Evolutionary conservation across 805 yeast genomes (phyloP).

Genomic region (Kluyveromyces dobzhanskii): DNA sequence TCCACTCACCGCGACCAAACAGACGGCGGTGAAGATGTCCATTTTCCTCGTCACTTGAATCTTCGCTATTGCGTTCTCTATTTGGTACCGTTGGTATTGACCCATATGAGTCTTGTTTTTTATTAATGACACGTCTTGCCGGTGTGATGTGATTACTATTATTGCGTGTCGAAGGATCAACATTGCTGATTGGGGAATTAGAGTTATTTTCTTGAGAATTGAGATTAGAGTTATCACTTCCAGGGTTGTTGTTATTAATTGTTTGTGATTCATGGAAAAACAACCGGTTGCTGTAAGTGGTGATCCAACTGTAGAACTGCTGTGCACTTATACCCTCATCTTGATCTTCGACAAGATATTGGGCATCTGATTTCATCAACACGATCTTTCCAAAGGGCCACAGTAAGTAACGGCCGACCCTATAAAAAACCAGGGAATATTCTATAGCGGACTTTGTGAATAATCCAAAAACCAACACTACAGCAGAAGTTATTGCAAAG

Average conservation of each 20-base stretch:
- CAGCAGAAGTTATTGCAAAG: slow-evolving; percentile 34
- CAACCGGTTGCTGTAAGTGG: slow-evolving; percentile 62
- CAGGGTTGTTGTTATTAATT: not conserved
- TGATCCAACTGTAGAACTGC: slow-evolving; percentile 86
- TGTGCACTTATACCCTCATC: slow-evolving; percentile 79
- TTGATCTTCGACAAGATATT: slow-evolving; percentile 78
- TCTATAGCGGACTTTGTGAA: slow-evolving; percentile 42
- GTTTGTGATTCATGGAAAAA: slow-evolving; percentile 46
- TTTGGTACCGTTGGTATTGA: slow-evolving; percentile 11
- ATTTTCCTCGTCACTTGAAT: slow-evolving; percentile 13
- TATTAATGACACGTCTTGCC: slow-evolving; percentile 9
- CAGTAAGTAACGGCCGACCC: slow-evolving; percentile 62
- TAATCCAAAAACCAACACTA: slow-evolving; percentile 35
- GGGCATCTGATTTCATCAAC: slow-evolving; percentile 64
- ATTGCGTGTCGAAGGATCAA: slow-evolving; percentile 8
- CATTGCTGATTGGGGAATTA: not conserved
- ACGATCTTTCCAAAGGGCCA: slow-evolving; percentile 90
- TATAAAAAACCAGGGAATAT: slow-evolving; percentile 53
- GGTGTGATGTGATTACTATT: slow-evolving; percentile 13
- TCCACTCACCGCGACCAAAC: slow-evolving; percentile 93
- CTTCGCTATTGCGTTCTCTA: not conserved
- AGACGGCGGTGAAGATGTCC: slow-evolving; percentile 40
- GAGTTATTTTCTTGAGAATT: not conserved
- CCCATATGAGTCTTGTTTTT: slow-evolving; percentile 14
- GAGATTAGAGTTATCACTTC: not conserved